phyloP scores from a whole-genome alignment of 2,329 filamentous ascomycete species.

The Penicillium palitans region DNA sequence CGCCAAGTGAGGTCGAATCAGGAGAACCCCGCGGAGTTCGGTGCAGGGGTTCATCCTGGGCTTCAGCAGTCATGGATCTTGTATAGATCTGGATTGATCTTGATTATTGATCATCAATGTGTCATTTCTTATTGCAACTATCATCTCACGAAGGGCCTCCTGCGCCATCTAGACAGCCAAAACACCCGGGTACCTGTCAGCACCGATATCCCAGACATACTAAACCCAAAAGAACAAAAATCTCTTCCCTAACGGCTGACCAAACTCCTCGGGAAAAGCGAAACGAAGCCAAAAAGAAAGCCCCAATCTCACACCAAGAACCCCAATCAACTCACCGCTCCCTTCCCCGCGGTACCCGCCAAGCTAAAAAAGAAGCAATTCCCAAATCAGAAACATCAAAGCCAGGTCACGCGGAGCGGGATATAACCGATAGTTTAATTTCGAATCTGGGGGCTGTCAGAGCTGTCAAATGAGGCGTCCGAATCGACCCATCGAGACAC shows the following conservation, averaged over 20 bases:
- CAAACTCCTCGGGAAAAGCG: background rate
- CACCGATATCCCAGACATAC: background rate
- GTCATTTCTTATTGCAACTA: background rate
- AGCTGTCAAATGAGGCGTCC: background rate
- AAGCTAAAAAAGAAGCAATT: too few species aligned
- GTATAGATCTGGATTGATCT: background rate
- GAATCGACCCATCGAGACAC: slow-evolving; percentile 3
- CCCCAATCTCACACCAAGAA: too few species aligned
- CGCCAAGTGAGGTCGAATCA: slow-evolving; percentile 1
- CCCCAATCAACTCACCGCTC: too few species aligned
- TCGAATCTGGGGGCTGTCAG: background rate
- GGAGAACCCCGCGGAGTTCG: background rate
- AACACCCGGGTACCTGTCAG: background rate
- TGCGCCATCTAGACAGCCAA: background rate
- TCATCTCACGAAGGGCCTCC: background rate
- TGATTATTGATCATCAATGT: background rate
- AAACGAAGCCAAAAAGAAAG: background rate
- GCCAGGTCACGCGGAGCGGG: too few species aligned
- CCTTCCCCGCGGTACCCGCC: too few species aligned
- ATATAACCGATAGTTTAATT: background rate
- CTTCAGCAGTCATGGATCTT: background rate
- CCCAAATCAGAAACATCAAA: too few species aligned
- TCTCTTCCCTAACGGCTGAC: background rate
- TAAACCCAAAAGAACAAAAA: background rate
- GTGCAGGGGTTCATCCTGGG: too few species aligned